Base-by-base conservation (phyloP, 768 basidiomycete species). In the Termitomyces sp. region DNA sequence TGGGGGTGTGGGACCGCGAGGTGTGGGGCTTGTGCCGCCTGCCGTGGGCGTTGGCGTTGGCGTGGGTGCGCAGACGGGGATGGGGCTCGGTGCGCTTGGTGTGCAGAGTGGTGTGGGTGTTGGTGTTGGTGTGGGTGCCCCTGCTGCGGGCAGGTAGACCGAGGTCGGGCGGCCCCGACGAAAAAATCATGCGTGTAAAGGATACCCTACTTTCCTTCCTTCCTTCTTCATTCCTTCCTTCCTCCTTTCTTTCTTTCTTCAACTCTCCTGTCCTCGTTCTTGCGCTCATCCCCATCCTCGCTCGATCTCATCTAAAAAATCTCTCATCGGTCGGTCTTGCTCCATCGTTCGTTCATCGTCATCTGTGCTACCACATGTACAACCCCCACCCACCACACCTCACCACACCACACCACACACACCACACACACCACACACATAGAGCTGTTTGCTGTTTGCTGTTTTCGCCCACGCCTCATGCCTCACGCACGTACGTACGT, bases 1-100 rank as follows among this genome's bases (percentile, higher is more conserved):
- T 58, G 65, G 65, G 38, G 64, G 58, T 52, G 66, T 64, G 6
- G 47, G 46, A 0, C 6, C 40, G 18, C 14, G 20, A 18, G 56
- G 48, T 2, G n/a, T 47, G 26, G 56, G 26, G 23, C 23, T 23
- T 23, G 23, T 23, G 23, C 23, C 23, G 23, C 23, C 23, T 23
- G 23, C 23, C 8, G 44, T n/a, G 23, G 33, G 44, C 4, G 4
- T 48, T 12, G 44, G 32, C 0, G 12, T 16, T 1, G 49, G 49
- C 18, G 16, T 18, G 7, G 40, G 40, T 6, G 40, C 38, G 12
- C 13, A 0, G 36, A 38, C 38, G 50, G 50, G n/a, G 50, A 14
- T 50, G n/a, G 50, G 50, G 0, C 12, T 51, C 5, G 35, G 50
- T 2, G 47, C 16, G 16, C 3, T 50, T 3, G 49, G 32, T 13